Evolutionary conservation across 441 rosid species (phyloP).

Genomic region (Brassica balearica): DNA sequence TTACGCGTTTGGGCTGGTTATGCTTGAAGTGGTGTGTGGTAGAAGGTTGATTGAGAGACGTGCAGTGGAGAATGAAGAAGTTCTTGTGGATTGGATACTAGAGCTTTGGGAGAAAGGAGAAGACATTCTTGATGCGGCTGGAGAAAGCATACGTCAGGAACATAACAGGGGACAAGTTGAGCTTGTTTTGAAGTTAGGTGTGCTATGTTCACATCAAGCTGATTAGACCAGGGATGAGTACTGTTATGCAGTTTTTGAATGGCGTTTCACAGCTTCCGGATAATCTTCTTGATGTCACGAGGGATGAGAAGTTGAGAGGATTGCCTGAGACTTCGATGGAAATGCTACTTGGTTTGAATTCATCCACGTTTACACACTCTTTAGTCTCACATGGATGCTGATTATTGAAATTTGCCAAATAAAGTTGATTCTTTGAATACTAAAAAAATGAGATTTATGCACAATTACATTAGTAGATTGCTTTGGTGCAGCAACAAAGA

Average conservation of each 20-base stretch:
- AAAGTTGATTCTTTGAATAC: neutral
- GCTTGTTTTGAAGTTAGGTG: slow-evolving; percentile 48
- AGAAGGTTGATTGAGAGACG: slow-evolving; percentile 46
- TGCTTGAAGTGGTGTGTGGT: slow-evolving; percentile 59
- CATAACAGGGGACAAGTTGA: slow-evolving; percentile 38
- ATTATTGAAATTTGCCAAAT: neutral
- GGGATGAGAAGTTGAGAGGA: slow-evolving; percentile 18
- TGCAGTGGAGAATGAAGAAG: slow-evolving; percentile 24
- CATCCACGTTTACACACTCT: slow-evolving; percentile 8
- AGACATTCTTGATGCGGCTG: slow-evolving; percentile 38
- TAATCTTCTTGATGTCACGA: slow-evolving; percentile 33
- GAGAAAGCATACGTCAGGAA: slow-evolving; percentile 23
- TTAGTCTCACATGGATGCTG: slow-evolving; percentile 29
- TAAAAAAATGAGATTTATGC: neutral
- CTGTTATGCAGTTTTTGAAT: slow-evolving; percentile 33
- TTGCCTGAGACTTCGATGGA: slow-evolving; percentile 22
- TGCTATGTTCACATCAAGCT: slow-evolving; percentile 46
- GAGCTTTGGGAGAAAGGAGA: slow-evolving; percentile 40
- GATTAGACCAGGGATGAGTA: slow-evolving; percentile 44
- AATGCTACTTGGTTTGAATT: slow-evolving; percentile 3
- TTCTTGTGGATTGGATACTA: slow-evolving; percentile 48
- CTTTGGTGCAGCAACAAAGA: neutral
- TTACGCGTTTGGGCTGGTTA: slow-evolving; percentile 49
- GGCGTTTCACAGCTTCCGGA: slow-evolving; percentile 30
- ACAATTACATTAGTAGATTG: neutral